These are phyloP conservation scores for Geotrichum aggregatum DNA, from an alignment of 1,139 yeast species.

Conservation along the genomic window DNA sequence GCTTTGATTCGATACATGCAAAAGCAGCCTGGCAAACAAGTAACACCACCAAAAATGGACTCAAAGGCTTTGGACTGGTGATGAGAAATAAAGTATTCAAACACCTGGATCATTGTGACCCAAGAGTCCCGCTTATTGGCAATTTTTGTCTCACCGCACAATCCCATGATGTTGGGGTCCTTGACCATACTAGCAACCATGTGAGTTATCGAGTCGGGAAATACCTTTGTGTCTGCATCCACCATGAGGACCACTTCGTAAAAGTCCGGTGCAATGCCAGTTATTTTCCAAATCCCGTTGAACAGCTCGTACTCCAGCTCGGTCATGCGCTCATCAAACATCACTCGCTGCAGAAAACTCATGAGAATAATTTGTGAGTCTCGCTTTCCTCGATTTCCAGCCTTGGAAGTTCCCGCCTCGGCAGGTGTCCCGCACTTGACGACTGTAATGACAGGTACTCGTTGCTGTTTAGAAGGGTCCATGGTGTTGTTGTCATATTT, in stretches of 20 bases:
- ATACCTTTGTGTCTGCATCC: slow-evolving; percentile 39
- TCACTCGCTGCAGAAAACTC: slow-evolving; percentile 40
- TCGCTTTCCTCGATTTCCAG: slow-evolving; percentile 39
- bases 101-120: slow-evolving; percentile 39
- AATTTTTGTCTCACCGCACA: slow-evolving; percentile 39
- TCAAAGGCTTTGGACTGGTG: slow-evolving; percentile 39
- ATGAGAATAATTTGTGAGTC: slow-evolving; percentile 38
- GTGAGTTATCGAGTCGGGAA: slow-evolving; percentile 34
- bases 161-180: slow-evolving; percentile 36
- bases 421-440: slow-evolving; percentile 35
- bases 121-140: slow-evolving; percentile 36
- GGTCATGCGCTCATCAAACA: slow-evolving; percentile 36
- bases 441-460: slow-evolving; percentile 42
- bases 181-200: slow-evolving; percentile 35
- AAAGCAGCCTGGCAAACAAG: slow-evolving; percentile 40
- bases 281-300: slow-evolving; percentile 34
- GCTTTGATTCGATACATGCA: slow-evolving; percentile 44
- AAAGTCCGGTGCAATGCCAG: slow-evolving; percentile 34
- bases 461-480: slow-evolving; percentile 67
- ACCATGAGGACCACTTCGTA: slow-evolving; percentile 38
- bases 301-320: slow-evolving; percentile 37
- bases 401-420: slow-evolving; percentile 42
- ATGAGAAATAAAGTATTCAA: slow-evolving; percentile 39
- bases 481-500: slow-evolving; percentile 45
- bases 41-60: slow-evolving; percentile 39